phyloP scores from a whole-genome alignment of 345 rosid genomes.

The Syzygium aqueum region DNA sequence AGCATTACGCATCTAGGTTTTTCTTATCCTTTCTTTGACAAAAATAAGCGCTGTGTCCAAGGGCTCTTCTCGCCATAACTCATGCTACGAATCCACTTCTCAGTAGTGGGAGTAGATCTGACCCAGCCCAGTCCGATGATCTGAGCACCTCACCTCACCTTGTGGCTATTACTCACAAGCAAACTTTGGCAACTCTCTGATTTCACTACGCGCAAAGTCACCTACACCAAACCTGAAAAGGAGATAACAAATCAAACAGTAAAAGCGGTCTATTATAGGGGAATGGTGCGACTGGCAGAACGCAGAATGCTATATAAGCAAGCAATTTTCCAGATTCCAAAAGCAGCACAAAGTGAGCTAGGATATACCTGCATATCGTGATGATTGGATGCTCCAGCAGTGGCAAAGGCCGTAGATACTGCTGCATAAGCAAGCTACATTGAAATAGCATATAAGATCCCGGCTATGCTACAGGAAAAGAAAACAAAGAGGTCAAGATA shows the following conservation, averaged over 20 bases:
- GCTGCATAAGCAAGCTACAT: background rate
- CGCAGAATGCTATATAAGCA: background rate
- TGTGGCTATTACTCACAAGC: background rate
- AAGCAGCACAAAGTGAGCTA: background rate
- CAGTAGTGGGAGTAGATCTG: background rate
- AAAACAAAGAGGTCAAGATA: background rate
- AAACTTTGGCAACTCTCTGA: background rate
- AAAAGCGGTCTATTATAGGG: background rate
- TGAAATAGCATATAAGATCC: background rate
- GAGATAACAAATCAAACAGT: background rate
- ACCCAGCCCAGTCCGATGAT: background rate
- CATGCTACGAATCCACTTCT: background rate
- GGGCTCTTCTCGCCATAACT: background rate
- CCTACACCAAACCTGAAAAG: background rate
- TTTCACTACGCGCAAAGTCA: background rate
- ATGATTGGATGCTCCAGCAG: background rate
- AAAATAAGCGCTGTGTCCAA: background rate
- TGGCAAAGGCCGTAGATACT: background rate
- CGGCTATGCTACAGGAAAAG: background rate
- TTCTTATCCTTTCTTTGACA: too few relatives aligned
- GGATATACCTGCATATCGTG: background rate
- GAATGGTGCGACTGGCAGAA: background rate
- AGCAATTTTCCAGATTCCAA: background rate
- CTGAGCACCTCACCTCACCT: background rate
- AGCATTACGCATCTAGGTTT: too few relatives aligned